phyloP scores from a whole-genome alignment of 805 yeast genomes.

The Danielia reshetovae region DNA sequence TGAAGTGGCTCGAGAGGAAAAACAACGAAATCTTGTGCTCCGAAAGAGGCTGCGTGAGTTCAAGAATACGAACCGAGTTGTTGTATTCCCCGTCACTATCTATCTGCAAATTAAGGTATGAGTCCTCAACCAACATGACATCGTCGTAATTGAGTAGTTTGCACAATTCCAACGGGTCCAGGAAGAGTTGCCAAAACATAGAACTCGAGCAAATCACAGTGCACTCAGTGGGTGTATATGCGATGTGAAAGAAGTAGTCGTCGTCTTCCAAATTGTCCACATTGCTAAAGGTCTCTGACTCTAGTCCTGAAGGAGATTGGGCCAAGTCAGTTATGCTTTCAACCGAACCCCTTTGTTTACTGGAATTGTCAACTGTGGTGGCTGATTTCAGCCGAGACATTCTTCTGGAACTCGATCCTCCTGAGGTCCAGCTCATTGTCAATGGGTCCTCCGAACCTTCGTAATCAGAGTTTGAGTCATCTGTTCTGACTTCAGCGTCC shows the following conservation, averaged over 20 bases:
- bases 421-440: slow-evolving; percentile 1
- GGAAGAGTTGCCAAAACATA: slow-evolving; percentile 36
- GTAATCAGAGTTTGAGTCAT: slow-evolving; percentile 2
- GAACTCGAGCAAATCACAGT: slow-evolving; percentile 51
- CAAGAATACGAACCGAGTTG: slow-evolving; percentile 48
- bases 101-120: slow-evolving; percentile 52
- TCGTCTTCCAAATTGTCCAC: slow-evolving; percentile 18
- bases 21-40: slow-evolving; percentile 54
- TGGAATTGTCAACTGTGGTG: slow-evolving; percentile 25
- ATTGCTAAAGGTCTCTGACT: not conserved
- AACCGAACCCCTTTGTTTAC: slow-evolving; percentile 13
- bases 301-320: not conserved
- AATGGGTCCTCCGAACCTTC: slow-evolving; percentile 1
- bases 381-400: slow-evolving; percentile 1
- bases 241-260: slow-evolving; percentile 52
- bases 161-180: slow-evolving; percentile 35
- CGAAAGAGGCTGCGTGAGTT: slow-evolving; percentile 56
- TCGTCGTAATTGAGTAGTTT: slow-evolving; percentile 27
- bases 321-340: not conserved
- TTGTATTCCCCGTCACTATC: slow-evolving; percentile 57
- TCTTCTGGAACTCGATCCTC: not conserved
- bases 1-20: slow-evolving; percentile 59
- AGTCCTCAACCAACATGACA: slow-evolving; percentile 38
- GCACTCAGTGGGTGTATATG: slow-evolving; percentile 60
- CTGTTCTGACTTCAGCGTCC: slow-evolving; percentile 4